phyloP scores from a whole-genome alignment of 495 filamentous ascomycete species.

The Staphylotrichum tortipilum region DNA sequence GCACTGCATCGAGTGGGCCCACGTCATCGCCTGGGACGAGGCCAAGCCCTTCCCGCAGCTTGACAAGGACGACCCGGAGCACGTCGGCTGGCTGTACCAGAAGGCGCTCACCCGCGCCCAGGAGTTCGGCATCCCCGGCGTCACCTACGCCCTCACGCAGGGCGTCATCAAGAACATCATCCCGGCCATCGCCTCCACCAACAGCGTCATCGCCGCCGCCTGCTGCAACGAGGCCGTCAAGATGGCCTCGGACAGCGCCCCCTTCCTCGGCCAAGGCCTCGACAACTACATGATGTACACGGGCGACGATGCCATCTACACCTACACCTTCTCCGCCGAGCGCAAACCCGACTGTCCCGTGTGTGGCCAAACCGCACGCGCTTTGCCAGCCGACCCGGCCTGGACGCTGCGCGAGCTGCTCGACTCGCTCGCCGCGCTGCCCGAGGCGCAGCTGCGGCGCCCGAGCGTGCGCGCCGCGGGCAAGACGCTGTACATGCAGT shows the following conservation, averaged over 20 bases:
- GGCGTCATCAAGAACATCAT: conserved; percentile 99
- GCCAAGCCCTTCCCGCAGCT: conserved; percentile 57
- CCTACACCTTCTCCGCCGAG: conserved; percentile 89
- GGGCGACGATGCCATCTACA: conserved; percentile 90
- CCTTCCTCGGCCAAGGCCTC: conserved; percentile 49
- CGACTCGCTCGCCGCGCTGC: conserved; percentile 69
- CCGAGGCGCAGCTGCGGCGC: conserved; percentile 84
- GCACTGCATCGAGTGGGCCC: conserved; percentile 99
- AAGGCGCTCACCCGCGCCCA: conserved; percentile 69
- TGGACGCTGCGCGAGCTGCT: conserved; percentile 78
- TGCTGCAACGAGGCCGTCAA: conserved; percentile 98
- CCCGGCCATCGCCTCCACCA: conserved; percentile 94
- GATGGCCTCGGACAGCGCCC: conserved; percentile 73
- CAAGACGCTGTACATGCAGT: conserved; percentile 83
- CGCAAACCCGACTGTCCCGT: conserved; percentile 91
- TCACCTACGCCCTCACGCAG: conserved; percentile 95
- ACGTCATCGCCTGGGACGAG: conserved; percentile 64
- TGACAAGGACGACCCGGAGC: conserved; percentile 93
- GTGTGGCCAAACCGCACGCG: conserved; percentile 72
- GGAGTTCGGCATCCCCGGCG: conserved; percentile 85
- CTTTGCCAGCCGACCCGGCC: conserved; percentile 58
- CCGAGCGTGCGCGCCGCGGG: conserved; percentile 75
- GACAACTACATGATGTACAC: conserved; percentile 99
- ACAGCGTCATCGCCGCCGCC: conserved; percentile 88
- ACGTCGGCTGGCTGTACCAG: conserved; percentile 94